Percentiles rank a stretch among this genome's conserved stretches.
Conservation (phyloP, 805 yeast genomes). For the Candida boleticola region DNA sequence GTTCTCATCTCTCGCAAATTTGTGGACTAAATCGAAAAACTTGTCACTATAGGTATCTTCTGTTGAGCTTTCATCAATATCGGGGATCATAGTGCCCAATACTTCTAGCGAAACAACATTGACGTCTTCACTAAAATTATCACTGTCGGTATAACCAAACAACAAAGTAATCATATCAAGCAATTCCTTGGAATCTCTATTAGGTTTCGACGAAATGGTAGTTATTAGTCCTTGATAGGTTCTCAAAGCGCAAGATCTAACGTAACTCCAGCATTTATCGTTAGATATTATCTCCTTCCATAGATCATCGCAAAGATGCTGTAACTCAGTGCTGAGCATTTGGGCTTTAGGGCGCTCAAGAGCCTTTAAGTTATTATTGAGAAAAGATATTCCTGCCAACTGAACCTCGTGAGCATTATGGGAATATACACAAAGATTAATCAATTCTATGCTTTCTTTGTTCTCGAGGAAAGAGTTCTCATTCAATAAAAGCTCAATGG, state of each 20-base stretch:
- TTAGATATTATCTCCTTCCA: constrained; percentile 18
- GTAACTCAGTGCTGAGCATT: neutral
- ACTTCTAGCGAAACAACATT: constrained; percentile 49
- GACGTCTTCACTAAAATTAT: constrained; percentile 43
- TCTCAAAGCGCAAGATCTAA: constrained; percentile 42
- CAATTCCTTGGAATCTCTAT: constrained; percentile 3
- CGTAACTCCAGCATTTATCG: constrained; percentile 36
- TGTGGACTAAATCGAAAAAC: constrained; percentile 25
- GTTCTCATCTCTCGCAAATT: constrained; percentile 38
- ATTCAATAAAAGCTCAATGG: constrained; percentile 31
- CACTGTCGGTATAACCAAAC: constrained; percentile 21
- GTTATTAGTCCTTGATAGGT: constrained; percentile 23
- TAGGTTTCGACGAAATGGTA: constrained; percentile 16
- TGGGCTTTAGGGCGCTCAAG: neutral
- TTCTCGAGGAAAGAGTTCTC: no score
- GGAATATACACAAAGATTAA: constrained; percentile 36
- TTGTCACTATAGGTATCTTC: constrained; percentile 2
- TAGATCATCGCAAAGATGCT: constrained; percentile 11
- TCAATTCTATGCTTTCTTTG: constrained; percentile 21
- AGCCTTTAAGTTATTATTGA: constrained; percentile 9
- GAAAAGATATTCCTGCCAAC: constrained; percentile 35
- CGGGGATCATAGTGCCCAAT: constrained; percentile 44
- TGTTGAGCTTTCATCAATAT: constrained; percentile 6
- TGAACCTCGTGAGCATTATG: constrained; percentile 44
- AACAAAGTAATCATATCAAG: constrained; percentile 21